phyloP scores from a whole-genome alignment of 306 rosid species.

The Prunus kanzakura region DNA sequence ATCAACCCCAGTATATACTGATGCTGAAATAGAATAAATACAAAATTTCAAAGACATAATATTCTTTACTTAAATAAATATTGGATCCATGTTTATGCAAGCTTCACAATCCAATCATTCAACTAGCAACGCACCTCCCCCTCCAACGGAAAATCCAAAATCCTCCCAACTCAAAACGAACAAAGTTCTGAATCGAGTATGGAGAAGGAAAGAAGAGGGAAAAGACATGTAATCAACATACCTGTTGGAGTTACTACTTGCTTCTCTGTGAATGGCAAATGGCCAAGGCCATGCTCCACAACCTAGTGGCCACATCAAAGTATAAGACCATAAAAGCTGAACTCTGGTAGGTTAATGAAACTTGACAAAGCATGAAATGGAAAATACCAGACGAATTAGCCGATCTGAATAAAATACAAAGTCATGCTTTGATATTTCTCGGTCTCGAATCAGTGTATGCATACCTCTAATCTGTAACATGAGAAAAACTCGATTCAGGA shows the following conservation, averaged over 20 bases:
- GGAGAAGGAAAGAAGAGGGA: neutral
- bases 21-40: conserved; percentile 48
- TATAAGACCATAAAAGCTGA: conserved; percentile 8
- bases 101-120: neutral
- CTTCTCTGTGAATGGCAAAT: conserved; percentile 94
- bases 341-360: conserved; percentile 19
- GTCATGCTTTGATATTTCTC: conserved; percentile 88
- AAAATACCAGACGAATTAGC: conserved; percentile 82
- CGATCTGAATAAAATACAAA: conserved; percentile 96
- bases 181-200: neutral
- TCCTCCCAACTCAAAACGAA: neutral
- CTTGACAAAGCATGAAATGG: conserved; percentile 12
- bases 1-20: conserved; percentile 91
- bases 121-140: neutral
- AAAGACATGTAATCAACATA: conserved; percentile 17
- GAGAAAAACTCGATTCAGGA: conserved; percentile 32
- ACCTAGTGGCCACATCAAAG: conserved; percentile 47
- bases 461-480: conserved; percentile 85
- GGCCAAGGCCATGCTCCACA: conserved; percentile 98
- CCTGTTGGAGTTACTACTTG: conserved; percentile 97
- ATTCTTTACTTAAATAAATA: neutral
- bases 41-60: neutral
- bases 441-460: conserved; percentile 94
- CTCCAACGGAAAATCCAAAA: neutral
- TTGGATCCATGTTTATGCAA: neutral